These are phyloP conservation scores for Penicillium brevicompactum DNA, from an alignment of 2,329 filamentous ascomycete species.

Conservation along the genomic window DNA sequence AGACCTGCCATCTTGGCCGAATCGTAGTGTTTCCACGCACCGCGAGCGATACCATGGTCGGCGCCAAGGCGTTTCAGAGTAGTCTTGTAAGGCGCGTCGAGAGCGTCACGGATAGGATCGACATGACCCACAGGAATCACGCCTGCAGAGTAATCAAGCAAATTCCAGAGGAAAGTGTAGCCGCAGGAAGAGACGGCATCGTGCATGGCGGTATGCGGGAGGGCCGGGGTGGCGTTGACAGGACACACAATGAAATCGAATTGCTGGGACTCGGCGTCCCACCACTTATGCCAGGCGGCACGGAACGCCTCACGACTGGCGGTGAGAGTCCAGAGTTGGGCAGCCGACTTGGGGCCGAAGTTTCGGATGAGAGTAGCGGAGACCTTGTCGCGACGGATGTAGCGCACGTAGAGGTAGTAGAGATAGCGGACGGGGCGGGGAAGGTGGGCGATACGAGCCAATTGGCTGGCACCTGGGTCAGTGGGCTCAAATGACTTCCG, in stretches of 20 bases:
- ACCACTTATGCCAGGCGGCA: conserved; percentile 80
- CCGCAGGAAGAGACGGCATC: conserved; percentile 84
- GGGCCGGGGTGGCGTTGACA: conserved; percentile 87
- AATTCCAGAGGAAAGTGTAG: conserved; percentile 91
- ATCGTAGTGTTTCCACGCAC: conserved; percentile 86
- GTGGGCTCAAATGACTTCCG: conserved; percentile 77
- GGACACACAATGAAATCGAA: conserved; percentile 80
- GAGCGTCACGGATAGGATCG: conserved; percentile 68
- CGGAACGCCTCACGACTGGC: conserved; percentile 76
- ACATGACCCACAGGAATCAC: conserved; percentile 86
- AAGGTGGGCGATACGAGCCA: conserved; percentile 72
- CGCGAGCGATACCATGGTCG: conserved; percentile 76
- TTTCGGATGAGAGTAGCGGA: conserved; percentile 77
- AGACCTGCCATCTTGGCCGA: conserved; percentile 80
- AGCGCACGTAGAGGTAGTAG: conserved; percentile 89
- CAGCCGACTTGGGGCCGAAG: conserved; percentile 73
- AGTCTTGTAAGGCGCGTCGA: conserved; percentile 53
- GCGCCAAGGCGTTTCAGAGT: conserved; percentile 39
- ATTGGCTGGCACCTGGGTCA: conserved; percentile 74
- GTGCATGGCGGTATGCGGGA: conserved; percentile 84
- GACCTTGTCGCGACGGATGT: conserved; percentile 71
- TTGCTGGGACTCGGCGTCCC: conserved; percentile 67
- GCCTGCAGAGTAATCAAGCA: conserved; percentile 85
- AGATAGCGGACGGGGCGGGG: conserved; percentile 75
- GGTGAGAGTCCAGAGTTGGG: conserved; percentile 82